These are phyloP conservation scores for Aspergillus sp. DNA, from an alignment of 2,329 filamentous ascomycete species.

Conservation along the genomic window DNA sequence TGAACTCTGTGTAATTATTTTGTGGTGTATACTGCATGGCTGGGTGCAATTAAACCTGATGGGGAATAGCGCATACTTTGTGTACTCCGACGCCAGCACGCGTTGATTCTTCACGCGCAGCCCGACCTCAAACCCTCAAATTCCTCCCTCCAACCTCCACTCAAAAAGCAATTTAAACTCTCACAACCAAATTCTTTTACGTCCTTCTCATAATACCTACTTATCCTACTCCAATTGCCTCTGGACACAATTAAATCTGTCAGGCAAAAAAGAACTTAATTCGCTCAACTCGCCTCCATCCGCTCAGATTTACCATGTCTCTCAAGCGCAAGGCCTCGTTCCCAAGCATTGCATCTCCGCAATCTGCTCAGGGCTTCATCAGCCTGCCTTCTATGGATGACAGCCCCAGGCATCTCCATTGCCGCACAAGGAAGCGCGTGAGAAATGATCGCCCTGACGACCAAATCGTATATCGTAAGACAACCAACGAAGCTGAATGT, in stretches of 20 bases:
- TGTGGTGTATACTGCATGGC: neutral
- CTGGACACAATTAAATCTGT: neutral
- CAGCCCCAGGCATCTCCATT: constrained; percentile 48
- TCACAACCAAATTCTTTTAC: neutral
- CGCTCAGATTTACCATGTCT: constrained; percentile 43
- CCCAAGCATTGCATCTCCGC: constrained; percentile 44
- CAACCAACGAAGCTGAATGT: neutral
- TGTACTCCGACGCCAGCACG: constrained; percentile 9
- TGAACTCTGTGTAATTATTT: neutral
- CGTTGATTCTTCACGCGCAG: constrained; percentile 4
- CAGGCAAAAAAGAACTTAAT: neutral
- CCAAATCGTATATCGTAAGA: constrained; percentile 54
- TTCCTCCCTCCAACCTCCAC: constrained; percentile 15
- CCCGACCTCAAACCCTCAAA: constrained; percentile 4
- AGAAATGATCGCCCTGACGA: constrained; percentile 60
- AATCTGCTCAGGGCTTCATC: constrained; percentile 23
- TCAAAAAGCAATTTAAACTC: neutral
- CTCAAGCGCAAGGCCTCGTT: constrained; percentile 61
- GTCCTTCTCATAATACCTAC: neutral
- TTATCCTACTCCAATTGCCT: neutral
- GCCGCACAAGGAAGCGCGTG: constrained; percentile 59
- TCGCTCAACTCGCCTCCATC: neutral
- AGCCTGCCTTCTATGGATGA: constrained; percentile 32
- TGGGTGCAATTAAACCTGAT: constrained; percentile 26
- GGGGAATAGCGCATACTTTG: constrained; percentile 28